A percentile compares a stretch with the other conserved stretches of the same genome.
Conservation (phyloP, 2,329 filamentous ascomycete species). For the Fusarium tjaetaba region DNA sequence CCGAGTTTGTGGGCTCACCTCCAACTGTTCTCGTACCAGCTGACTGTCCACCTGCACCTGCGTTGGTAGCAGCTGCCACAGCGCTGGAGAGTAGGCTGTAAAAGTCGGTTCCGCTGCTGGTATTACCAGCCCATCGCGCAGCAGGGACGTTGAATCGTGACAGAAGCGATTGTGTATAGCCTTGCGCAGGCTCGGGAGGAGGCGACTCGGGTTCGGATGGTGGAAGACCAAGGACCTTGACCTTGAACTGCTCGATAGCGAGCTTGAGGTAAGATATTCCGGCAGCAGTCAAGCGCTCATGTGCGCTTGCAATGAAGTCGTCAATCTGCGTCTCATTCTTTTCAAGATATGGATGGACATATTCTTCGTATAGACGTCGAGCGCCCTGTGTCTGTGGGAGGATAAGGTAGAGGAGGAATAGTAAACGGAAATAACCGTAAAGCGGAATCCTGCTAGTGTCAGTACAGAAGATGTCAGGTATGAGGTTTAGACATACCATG, state of each 20-base stretch:
- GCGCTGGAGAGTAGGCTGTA: constrained; percentile 81
- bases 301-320: constrained; percentile 82
- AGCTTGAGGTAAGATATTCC: constrained; percentile 80
- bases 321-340: constrained; percentile 92
- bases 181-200: constrained; percentile 55
- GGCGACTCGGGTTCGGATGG: constrained; percentile 57
- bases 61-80: constrained; percentile 69
- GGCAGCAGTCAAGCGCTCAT: constrained; percentile 79
- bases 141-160: constrained; percentile 86
- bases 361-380: constrained; percentile 82
- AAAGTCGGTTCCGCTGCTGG: constrained; percentile 69
- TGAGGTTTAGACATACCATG: constrained; percentile 62
- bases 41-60: constrained; percentile 51
- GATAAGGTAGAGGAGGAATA: constrained; percentile 92
- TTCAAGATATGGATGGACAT: constrained; percentile 87
- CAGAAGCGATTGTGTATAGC: constrained; percentile 84
- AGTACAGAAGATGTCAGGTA: neutral
- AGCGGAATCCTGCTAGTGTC: constrained; percentile 76
- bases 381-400: constrained; percentile 98
- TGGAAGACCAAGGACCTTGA: constrained; percentile 81
- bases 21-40: constrained; percentile 44
- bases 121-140: constrained; percentile 65
- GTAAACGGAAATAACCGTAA: constrained; percentile 89
- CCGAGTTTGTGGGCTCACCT: constrained; percentile 51
- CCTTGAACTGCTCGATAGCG: constrained; percentile 76